Evolutionary conservation across 2,329 filamentous ascomycete species (phyloP), one percentile per base, ranked within the genome.

Genomic region (Calonectria pseudoturangicola): DNA sequence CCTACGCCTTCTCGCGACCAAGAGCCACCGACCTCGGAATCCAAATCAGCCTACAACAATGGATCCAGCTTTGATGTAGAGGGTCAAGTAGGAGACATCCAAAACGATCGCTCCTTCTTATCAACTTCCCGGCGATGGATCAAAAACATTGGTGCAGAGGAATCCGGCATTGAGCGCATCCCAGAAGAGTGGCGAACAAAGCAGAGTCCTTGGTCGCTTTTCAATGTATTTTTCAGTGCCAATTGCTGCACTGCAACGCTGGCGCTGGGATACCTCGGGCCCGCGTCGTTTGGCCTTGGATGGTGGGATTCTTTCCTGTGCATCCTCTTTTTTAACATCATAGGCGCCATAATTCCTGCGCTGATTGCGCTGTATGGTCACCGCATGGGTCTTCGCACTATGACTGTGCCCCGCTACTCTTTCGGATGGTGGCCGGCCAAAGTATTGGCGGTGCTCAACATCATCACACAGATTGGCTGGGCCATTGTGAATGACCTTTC

Each of bases 241-340:
- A 63, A 63, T 25, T 63, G 39, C 41, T 45, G 41, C 41, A 63
- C 58, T 9, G 39, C 58, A 4, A 63, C 58, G 3, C 28, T 63
- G 41, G 58, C 58, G 3, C 41, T 63, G 25, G 58, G 58, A 15
- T 63, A 63, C 18, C 58, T 63, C 3, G 58, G 39, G 13, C 39
- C 58, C 2, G 41, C 58, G 3, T 6, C 39, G 6, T 63, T 63
- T 9, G 58, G 58, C 2, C 39, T 63, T 16, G 58, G 58, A 3
- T 63, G 58, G 58, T 63, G 58, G 58, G 58, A 63, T 28, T 63
- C 58, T 8, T 63, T 63, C 7, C 28, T 63, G 25, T 45, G 39
- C 27, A 30, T 63, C 10, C 41, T 63, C 25, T 63, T 63, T n/a
- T 63, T 63, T 39, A 63, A 63, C 41, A 8, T 28, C 27, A 45